phyloP scores from a whole-genome alignment of 1,284 basidiomycete species.

The Singerocomus rubriflavus region DNA sequence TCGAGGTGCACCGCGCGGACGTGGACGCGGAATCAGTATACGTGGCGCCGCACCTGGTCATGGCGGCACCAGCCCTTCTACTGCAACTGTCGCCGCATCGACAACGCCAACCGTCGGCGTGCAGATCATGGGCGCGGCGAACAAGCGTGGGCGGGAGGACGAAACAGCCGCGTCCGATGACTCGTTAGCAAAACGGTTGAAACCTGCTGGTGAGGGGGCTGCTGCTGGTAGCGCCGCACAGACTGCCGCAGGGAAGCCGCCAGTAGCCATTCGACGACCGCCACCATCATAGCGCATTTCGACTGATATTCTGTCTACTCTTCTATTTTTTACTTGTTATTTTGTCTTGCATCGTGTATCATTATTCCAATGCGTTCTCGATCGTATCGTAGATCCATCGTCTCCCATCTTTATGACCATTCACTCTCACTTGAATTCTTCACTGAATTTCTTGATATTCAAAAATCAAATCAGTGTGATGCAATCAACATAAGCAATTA shows the following conservation, averaged over 20 bases:
- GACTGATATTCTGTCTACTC: not conserved
- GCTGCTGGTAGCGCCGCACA: not conserved
- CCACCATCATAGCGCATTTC: conserved; percentile 18
- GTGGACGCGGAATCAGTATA: conserved; percentile 33
- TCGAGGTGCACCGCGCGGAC: conserved; percentile 34
- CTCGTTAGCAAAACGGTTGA: conserved; percentile 68
- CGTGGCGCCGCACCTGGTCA: conserved; percentile 42
- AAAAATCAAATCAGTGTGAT: not conserved
- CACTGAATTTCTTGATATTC: not conserved
- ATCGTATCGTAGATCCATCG: not conserved
- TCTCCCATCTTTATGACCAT: not conserved
- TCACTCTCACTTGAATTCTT: not conserved
- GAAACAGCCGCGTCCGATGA: conserved; percentile 44
- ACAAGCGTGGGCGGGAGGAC: conserved; percentile 65
- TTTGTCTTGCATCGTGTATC: conserved; percentile 22
- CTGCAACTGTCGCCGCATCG: conserved; percentile 14
- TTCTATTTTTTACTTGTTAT: not conserved
- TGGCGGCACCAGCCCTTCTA: conserved; percentile 33
- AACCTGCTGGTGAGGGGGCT: conserved; percentile 41
- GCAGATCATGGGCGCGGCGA: conserved; percentile 65
- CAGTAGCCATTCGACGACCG: conserved; percentile 35
- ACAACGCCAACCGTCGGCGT: conserved; percentile 32
- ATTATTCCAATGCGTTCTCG: conserved; percentile 15
- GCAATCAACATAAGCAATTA: conserved; percentile 13
- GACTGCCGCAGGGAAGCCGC: conserved; percentile 27